phyloP scores from a whole-genome alignment of 1,139 yeast species.

The Candida labiduridarum region DNA sequence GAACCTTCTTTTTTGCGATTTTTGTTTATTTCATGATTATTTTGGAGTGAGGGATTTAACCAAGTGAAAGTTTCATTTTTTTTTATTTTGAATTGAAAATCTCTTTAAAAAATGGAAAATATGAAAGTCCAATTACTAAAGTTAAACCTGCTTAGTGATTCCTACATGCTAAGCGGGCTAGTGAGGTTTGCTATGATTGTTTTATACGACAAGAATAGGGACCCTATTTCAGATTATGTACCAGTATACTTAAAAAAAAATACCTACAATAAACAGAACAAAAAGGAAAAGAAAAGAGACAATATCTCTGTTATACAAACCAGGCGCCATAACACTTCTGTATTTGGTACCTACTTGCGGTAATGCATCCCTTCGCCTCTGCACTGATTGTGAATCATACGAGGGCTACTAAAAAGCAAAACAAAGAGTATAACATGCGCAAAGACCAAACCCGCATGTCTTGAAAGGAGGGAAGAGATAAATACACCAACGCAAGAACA shows the following conservation, averaged over 20 bases:
- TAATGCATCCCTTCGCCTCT: neutral
- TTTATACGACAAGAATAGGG: too few species aligned
- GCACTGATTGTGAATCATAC: neutral
- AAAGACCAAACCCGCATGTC: neutral
- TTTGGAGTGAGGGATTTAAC: neutral
- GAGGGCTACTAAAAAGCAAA: neutral
- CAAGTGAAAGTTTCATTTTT: neutral
- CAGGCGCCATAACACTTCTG: neutral
- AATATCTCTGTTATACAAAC: neutral
- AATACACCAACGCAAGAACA: too few species aligned
- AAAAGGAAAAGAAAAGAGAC: neutral
- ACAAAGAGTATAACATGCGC: neutral
- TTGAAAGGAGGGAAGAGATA: too few species aligned
- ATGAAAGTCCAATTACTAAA: neutral
- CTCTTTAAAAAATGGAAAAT: neutral
- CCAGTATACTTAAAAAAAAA: too few species aligned
- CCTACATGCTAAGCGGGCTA: too few species aligned
- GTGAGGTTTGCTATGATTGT: too few species aligned
- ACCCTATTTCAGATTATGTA: too few species aligned
- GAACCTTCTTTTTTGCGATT: neutral
- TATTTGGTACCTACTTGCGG: slow-evolving; percentile 3
- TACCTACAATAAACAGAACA: neutral
- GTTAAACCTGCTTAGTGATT: too few species aligned
- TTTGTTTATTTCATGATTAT: neutral
- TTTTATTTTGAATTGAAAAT: neutral